These are phyloP conservation scores for Fraxinus americana DNA, from an alignment of 257 asterid genomes.

Conservation along the genomic window DNA sequence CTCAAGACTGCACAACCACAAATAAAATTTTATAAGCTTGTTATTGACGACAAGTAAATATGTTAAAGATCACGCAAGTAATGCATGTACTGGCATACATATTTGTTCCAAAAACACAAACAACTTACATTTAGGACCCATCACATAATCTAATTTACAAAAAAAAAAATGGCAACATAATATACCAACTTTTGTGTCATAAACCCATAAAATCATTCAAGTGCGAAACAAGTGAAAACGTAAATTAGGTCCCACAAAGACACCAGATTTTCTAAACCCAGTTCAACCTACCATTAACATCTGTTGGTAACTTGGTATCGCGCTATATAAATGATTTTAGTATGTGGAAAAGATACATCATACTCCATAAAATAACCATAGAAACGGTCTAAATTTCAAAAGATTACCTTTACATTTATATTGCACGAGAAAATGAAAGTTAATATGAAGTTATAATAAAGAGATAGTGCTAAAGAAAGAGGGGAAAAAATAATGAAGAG, in stretches of 20 bases:
- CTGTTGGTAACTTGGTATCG: neutral
- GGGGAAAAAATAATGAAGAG: neutral
- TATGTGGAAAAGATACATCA: neutral
- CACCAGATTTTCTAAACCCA: slow-evolving; percentile 3
- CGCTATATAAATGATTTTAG: too few species aligned
- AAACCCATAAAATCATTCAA: slow-evolving; percentile 7
- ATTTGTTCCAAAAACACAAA: neutral
- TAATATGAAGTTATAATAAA: neutral
- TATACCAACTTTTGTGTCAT: neutral
- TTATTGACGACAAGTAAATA: neutral
- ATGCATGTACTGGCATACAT: neutral
- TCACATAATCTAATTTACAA: neutral
- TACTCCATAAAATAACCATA: too few species aligned
- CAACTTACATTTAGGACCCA: neutral
- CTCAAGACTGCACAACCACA: slow-evolving; percentile 62
- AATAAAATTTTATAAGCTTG: neutral
- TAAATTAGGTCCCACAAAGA: slow-evolving; percentile 15
- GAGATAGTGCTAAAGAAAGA: neutral
- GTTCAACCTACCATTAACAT: neutral
- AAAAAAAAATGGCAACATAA: slow-evolving; percentile 2
- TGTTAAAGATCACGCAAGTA: neutral
- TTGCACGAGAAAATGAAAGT: neutral
- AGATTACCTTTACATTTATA: neutral
- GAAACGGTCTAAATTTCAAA: slow-evolving; percentile 10
- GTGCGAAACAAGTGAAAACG: slow-evolving; percentile 11